phyloP scores from a whole-genome alignment of 2,329 filamentous ascomycete species.

The Microsporum canis region DNA sequence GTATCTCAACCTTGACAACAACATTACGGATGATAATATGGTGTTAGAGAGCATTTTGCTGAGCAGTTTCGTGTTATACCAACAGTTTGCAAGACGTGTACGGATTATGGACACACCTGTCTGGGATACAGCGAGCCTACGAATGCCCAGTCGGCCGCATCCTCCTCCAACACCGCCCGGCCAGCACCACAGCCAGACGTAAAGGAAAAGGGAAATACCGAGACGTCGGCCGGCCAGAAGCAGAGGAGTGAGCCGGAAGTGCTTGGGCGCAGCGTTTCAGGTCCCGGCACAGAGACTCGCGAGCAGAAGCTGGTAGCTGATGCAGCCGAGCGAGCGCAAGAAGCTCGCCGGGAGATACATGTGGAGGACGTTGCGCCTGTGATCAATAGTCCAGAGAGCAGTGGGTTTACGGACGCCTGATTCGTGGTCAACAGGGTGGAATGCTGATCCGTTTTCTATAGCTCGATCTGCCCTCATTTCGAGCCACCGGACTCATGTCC shows the following conservation, averaged over 20 bases:
- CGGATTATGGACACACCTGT: conserved; percentile 58
- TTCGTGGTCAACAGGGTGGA: not conserved
- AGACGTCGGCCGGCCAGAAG: not conserved
- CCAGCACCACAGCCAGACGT: conserved; percentile 8
- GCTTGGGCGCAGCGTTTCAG: not conserved
- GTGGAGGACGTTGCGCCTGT: conserved; percentile 5
- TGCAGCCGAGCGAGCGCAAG: not conserved
- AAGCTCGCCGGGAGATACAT: not conserved
- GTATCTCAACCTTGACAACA: conserved; percentile 18
- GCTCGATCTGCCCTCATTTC: conserved; percentile 30
- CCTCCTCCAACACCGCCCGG: conserved; percentile 21
- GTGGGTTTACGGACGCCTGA: conserved; percentile 18
- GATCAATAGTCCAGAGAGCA: conserved; percentile 28
- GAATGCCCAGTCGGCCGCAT: conserved; percentile 8
- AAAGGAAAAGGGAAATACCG: conserved; percentile 1
- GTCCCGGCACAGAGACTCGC: not conserved
- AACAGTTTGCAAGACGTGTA: conserved; percentile 55
- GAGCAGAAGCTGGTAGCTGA: not conserved
- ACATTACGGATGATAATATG: too few relatives aligned
- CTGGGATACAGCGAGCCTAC: conserved; percentile 51
- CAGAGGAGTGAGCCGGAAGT: not conserved
- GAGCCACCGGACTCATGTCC: conserved; percentile 44
- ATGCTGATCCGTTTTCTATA: conserved; percentile 10
- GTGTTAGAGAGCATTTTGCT: not conserved
- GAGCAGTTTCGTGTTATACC: not conserved